phyloP scores from a whole-genome alignment of 2,329 filamentous ascomycete species.

The Pseudohalonectria lignicola region DNA sequence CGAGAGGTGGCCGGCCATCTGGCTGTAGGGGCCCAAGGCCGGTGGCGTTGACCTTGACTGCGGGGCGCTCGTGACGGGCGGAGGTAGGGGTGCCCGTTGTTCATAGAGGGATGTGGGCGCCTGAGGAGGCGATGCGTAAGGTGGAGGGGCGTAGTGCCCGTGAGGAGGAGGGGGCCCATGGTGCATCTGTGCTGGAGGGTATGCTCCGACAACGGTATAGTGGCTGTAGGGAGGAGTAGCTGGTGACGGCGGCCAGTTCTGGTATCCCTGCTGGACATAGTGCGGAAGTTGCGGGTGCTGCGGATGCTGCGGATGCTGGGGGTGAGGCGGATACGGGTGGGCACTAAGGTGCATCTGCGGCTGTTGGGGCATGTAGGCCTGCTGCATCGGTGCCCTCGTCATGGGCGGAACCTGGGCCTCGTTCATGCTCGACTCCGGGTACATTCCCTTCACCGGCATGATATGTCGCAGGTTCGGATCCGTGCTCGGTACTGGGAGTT shows the following conservation, averaged over 20 bases:
- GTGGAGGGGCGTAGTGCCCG: no score
- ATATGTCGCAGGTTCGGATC: constrained; percentile 76
- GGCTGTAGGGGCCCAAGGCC: constrained; percentile 14
- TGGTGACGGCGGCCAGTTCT: constrained; percentile 1
- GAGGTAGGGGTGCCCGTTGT: constrained; percentile 22
- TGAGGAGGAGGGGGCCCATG: constrained; percentile 8
- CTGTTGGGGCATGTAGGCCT: constrained; percentile 25
- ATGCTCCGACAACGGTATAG: constrained; percentile 1
- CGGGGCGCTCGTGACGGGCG: constrained; percentile 10
- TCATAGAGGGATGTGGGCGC: no score
- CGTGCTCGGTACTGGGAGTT: constrained; percentile 69
- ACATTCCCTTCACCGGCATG: constrained; percentile 84
- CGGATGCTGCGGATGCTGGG: constrained; percentile 13
- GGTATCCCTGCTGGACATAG: constrained; percentile 1
- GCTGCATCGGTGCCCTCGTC: constrained; percentile 60
- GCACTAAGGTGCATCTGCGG: constrained; percentile 13
- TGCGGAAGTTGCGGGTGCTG: not conserved
- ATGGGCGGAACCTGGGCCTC: constrained; percentile 73
- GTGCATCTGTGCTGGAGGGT: constrained; percentile 3
- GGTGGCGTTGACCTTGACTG: constrained; percentile 10
- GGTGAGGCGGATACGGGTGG: constrained; percentile 7
- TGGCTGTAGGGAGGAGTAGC: constrained; percentile 6
- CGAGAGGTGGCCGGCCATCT: constrained; percentile 5
- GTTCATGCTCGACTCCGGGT: constrained; percentile 88
- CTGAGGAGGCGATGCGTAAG: constrained; percentile 16